Conservation (phyloP, 202 grass and related monocot genomes). For the Panicum virgatum region DNA sequence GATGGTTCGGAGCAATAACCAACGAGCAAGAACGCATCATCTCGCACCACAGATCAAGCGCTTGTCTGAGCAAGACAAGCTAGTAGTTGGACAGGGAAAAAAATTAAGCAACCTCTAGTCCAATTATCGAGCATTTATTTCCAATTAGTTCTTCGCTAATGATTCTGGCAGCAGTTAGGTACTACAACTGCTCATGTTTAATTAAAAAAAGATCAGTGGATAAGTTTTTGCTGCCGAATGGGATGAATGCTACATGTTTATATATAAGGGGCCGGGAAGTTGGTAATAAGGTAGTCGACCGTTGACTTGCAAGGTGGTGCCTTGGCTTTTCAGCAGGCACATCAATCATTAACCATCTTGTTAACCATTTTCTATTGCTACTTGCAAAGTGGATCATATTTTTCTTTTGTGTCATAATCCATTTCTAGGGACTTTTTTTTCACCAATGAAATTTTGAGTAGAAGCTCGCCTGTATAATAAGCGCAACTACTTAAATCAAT, state of each 20-base stretch:
- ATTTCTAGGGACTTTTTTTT: not conserved
- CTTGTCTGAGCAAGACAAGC: not conserved
- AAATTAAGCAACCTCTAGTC: not conserved
- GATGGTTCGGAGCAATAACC: not conserved
- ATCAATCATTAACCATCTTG: not conserved
- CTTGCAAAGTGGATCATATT: not conserved
- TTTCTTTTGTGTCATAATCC: not conserved
- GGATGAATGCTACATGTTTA: not conserved
- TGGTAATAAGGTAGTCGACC: not conserved
- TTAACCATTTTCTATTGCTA: not conserved
- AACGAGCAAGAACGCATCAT: not conserved
- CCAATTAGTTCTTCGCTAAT: not conserved
- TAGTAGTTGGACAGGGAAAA: not conserved
- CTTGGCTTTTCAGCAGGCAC: not conserved
- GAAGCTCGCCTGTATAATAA: too few species aligned
- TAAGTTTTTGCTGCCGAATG: not conserved
- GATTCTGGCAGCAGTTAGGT: not conserved
- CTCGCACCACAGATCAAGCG: not conserved
- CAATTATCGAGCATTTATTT: not conserved
- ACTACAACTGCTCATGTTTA: not conserved
- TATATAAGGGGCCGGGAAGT: not conserved
- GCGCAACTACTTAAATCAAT: too few species aligned
- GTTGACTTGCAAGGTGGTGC: conserved; percentile 12
- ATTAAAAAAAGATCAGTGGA: not conserved
- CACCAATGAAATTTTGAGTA: not conserved